phyloP scores from a whole-genome alignment of 345 rosid genomes.

The Eucalyptus marginata region DNA sequence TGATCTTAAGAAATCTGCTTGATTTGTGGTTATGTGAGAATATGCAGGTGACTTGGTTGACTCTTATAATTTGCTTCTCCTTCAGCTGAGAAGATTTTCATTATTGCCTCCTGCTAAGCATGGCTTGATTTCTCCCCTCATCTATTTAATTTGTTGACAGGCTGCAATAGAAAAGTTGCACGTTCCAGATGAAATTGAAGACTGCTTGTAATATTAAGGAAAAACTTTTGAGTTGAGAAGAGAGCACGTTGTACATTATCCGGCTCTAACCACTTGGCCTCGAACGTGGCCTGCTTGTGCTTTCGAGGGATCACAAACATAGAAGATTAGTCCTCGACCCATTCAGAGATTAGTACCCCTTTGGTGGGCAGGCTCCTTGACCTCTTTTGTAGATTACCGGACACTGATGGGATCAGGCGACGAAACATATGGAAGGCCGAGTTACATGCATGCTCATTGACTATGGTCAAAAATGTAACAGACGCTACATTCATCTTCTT shows the following conservation, averaged over 20 bases:
- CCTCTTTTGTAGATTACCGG: background rate
- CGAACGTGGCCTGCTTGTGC: background rate
- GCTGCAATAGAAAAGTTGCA: constrained; percentile 97
- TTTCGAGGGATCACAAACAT: background rate
- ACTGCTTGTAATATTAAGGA: background rate
- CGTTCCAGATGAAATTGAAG: constrained; percentile 29
- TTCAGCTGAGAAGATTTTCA: background rate
- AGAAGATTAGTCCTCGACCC: background rate
- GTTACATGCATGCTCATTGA: background rate
- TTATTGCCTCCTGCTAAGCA: background rate
- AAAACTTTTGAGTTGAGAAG: background rate
- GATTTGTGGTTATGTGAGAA: background rate
- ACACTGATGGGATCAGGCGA: background rate
- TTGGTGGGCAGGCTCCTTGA: background rate
- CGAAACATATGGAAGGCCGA: background rate
- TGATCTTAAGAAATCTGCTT: background rate
- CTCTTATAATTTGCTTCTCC: background rate
- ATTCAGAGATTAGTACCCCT: background rate
- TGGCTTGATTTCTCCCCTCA: background rate
- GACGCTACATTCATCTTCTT: background rate
- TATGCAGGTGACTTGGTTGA: background rate
- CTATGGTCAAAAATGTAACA: background rate
- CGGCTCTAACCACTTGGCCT: background rate
- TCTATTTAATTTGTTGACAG: constrained; percentile 7
- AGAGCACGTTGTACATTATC: background rate